Evolutionary conservation across 2,329 filamentous ascomycete species (phyloP), one percentile per base, ranked within the genome.

Genomic region (Phyllosticta citriasiana): DNA sequence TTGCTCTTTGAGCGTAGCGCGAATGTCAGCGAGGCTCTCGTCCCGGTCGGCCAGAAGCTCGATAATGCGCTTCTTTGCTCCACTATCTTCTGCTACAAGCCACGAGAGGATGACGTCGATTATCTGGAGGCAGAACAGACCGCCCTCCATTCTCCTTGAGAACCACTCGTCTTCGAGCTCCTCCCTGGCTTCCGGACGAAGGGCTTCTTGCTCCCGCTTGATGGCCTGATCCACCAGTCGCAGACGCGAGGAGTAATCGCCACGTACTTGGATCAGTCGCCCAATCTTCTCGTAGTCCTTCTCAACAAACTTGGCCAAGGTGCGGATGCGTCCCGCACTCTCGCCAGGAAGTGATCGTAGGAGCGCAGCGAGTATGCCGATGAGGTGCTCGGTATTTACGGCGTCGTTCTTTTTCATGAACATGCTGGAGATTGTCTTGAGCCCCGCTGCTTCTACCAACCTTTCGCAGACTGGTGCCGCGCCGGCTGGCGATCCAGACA

Each of bases 251-350:
- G 82, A 82, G 70, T 91, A 96, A 12, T 89, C 87, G 55, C 84
- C 77, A 51, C 92, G 83, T 55, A 97, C 73, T 63, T 82, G 79
- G 40, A 96, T 73, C 4, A 97, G 78, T 70, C 86, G 89, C 5
- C 71, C 77, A 47, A 91, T 84, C 78, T 97, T 97, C 66, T 87
- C 90, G 71, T 95, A 96, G 65, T 96, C 86, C 71, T 91, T 96
- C 73, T 99, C 94, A 19, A 96, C 88, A 68, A 97, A 97, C 70
- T 99, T 99, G 55, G 92, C 93, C 3, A 97, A 81, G 0, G 88
- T 83, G 3, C 94, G 84, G 67, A 97, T 95, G 5, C 94, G 84
- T 33, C 86, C 81, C 0, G 89, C 80, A 1, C 89, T 91, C 33
- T 90, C 84, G 16, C 85, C 88, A 0, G 92, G 91, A 1, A 99